Percentiles rank a stretch among this genome's conserved stretches.
These are phyloP conservation scores for Filosporella fistucella DNA, from an alignment of 495 filamentous ascomycete species.

Conservation along the genomic window DNA sequence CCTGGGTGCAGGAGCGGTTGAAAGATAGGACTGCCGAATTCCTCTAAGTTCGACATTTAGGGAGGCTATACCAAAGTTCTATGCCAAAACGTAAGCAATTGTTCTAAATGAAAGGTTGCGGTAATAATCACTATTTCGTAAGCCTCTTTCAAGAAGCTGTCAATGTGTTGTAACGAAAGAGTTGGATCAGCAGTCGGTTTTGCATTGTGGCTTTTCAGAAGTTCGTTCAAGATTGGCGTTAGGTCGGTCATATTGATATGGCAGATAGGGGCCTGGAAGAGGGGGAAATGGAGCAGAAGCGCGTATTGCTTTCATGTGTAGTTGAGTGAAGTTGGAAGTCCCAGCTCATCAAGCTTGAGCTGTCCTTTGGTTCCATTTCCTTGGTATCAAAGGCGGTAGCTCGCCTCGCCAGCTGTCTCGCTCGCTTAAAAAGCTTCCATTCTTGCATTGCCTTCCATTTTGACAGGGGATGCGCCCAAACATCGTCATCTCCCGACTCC, in stretches of 20 bases:
- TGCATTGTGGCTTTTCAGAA: slow-evolving; percentile 55
- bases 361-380: no score
- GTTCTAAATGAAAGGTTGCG: neutral
- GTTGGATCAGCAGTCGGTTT: slow-evolving; percentile 37
- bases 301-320: no score
- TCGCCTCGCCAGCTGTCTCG: no score
- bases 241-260: slow-evolving; percentile 58
- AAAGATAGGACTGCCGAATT: slow-evolving; percentile 89
- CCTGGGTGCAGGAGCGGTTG: slow-evolving; percentile 53
- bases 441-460: no score
- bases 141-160: slow-evolving; percentile 94
- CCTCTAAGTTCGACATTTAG: slow-evolving; percentile 72
- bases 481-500: no score
- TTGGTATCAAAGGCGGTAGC: no score
- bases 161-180: slow-evolving; percentile 49
- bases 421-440: no score
- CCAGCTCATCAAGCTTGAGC: no score
- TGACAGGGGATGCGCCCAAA: no score
- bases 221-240: slow-evolving; percentile 64
- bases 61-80: slow-evolving; percentile 83
- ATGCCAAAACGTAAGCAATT: slow-evolving; percentile 3
- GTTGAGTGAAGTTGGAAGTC: no score
- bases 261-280: no score
- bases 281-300: no score
- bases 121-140: slow-evolving; percentile 72